Evolutionary conservation across 2,329 filamentous ascomycete species (phyloP).

Genomic region (Colletotrichum sp.): DNA sequence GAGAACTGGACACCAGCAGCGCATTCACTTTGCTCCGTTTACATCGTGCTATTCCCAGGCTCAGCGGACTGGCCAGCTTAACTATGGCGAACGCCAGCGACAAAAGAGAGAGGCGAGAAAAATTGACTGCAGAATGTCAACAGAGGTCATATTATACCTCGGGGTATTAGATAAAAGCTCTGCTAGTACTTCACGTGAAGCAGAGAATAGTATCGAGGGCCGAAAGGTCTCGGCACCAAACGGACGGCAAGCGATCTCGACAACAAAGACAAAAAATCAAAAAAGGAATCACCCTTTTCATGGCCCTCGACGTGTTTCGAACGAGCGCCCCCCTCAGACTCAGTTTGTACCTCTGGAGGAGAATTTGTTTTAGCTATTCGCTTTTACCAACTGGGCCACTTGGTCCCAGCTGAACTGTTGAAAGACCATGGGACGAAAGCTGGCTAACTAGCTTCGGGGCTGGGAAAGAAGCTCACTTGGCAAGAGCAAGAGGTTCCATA

Average conservation of each 20-base stretch:
- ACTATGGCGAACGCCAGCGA: not conserved
- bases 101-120: not conserved
- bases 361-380: not conserved
- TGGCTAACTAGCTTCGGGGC: not conserved
- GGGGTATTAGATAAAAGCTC: not conserved
- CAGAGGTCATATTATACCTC: not conserved
- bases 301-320: not conserved
- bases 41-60: not conserved
- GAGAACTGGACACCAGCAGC: not conserved
- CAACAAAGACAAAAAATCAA: not conserved
- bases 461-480: not conserved
- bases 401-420: not conserved
- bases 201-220: not conserved
- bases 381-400: not conserved
- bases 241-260: not conserved
- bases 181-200: not conserved
- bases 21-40: not conserved
- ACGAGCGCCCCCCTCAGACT: not conserved
- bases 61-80: not conserved
- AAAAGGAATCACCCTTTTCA: not conserved
- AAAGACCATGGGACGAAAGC: not conserved
- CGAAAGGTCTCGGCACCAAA: accelerated
- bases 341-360: not conserved
- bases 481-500: not conserved
- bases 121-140: not conserved